phyloP scores from a whole-genome alignment of 106 monocot genomes.

The Allium sativum region DNA sequence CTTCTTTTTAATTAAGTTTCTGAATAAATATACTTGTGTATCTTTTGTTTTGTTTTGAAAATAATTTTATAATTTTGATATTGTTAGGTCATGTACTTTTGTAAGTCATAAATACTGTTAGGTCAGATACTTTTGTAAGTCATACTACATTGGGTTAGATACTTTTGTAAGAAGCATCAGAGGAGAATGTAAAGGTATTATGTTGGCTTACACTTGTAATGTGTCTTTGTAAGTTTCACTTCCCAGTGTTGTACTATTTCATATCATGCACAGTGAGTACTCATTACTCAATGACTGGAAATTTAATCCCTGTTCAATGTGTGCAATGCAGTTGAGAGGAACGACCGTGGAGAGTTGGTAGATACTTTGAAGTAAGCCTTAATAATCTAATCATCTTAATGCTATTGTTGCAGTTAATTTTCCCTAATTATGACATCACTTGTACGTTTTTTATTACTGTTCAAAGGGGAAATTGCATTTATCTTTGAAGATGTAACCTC shows the following conservation, averaged over 20 bases:
- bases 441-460: not conserved
- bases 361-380: slow-evolving; percentile 69
- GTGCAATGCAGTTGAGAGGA: slow-evolving; percentile 55
- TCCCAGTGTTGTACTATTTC: not conserved
- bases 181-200: slow-evolving; percentile 69
- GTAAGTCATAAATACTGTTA: too few relatives aligned
- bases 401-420: too few relatives aligned
- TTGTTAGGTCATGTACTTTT: too few relatives aligned
- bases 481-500: not conserved
- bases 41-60: too few relatives aligned
- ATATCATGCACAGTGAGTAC: not conserved
- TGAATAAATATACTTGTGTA: slow-evolving; percentile 5
- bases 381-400: not conserved
- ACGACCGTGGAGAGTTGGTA: slow-evolving; percentile 47
- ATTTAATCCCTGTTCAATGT: not conserved
- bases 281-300: not conserved
- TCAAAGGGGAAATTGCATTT: slow-evolving; percentile 77
- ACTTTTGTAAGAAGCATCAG: slow-evolving; percentile 49
- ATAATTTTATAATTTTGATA: too few relatives aligned
- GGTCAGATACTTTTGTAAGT: too few relatives aligned
- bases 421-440: too few relatives aligned
- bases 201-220: not conserved
- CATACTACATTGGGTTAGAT: too few relatives aligned
- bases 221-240: not conserved
- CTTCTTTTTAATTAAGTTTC: not conserved